Evolutionary conservation across 805 yeast species (phyloP).

Genomic region (Yamadazyma akitaensis): DNA sequence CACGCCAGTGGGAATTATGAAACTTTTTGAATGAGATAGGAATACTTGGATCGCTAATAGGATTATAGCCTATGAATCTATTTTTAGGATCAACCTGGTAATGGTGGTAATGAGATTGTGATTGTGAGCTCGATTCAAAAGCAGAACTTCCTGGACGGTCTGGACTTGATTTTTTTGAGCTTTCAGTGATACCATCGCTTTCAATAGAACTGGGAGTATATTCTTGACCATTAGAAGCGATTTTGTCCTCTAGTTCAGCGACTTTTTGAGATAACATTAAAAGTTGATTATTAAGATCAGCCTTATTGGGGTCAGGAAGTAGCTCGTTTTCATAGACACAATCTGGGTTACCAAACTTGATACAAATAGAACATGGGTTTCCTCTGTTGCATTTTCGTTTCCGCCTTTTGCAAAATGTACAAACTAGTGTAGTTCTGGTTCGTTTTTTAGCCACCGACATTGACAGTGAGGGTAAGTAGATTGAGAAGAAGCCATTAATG

Average conservation of each 20-base stretch:
- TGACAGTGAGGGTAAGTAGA: background rate
- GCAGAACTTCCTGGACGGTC: background rate
- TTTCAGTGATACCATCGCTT: background rate
- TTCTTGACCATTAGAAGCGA: background rate
- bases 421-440: constrained; percentile 25
- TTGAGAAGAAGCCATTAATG: background rate
- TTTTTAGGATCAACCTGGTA: background rate
- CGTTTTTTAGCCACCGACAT: constrained; percentile 16
- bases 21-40: background rate
- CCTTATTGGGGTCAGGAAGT: background rate
- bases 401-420: constrained; percentile 28
- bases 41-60: background rate
- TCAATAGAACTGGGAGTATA: background rate
- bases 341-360: constrained; percentile 19
- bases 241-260: background rate
- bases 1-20: background rate
- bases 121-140: background rate
- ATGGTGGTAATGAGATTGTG: background rate
- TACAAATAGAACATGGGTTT: constrained; percentile 29
- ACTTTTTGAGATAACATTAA: background rate
- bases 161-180: background rate
- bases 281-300: background rate
- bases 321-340: constrained; percentile 20
- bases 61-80: background rate
- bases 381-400: constrained; percentile 33